Base-by-base conservation (phyloP, 2,329 filamentous ascomycete species). In the Neopestalotiopsis sp. region DNA sequence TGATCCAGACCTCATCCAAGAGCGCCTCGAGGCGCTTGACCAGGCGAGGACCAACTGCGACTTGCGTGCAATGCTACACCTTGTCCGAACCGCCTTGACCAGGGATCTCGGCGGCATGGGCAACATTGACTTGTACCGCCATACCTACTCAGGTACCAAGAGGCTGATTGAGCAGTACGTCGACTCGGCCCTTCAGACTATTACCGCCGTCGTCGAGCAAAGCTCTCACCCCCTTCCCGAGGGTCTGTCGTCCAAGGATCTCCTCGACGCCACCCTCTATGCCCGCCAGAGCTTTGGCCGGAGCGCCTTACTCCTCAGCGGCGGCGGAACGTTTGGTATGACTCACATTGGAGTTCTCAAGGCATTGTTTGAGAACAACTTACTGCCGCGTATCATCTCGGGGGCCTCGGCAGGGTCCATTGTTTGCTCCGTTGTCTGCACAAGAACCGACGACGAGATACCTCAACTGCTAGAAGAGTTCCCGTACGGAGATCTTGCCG, bases 271-370 rank as follows among this genome's bases (percentile, higher is more conserved):
- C 68, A 84, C 96, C 71, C 80, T 95, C 60, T 88, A 89, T 67
- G 88, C 93, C 1, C 88, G 93, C 52, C 92, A 95, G 76, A 92
- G 92, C 45, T 97, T 94, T 76, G 94, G 94, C n/a, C 88, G 94
- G 71, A 96, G 91, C 71, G 94, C 94, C 0, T 82, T 97, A 65
- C 84, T 97, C 10, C 84, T 97, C 10, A 97, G 94, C 4, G 94
- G 94, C 7, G 94, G 94, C 2, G 94, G 92, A 1, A 96, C 94
- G 0, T 94, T 97, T 81, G 94, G 94, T 56, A 97, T 97, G 93
- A 93, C 93, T 69, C 94, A 97, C 78, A 92, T 97, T 67, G 94
- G 94, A 1, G 94, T 97, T 2, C 83, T 97, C 67, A 97, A 97
- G 79, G 88, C 91, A 4, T 84, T 97, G 2, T 94, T 91, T 78